Evolutionary conservation across 805 yeast species (phyloP).

Genomic region (Hanseniaspora valbyensis): DNA sequence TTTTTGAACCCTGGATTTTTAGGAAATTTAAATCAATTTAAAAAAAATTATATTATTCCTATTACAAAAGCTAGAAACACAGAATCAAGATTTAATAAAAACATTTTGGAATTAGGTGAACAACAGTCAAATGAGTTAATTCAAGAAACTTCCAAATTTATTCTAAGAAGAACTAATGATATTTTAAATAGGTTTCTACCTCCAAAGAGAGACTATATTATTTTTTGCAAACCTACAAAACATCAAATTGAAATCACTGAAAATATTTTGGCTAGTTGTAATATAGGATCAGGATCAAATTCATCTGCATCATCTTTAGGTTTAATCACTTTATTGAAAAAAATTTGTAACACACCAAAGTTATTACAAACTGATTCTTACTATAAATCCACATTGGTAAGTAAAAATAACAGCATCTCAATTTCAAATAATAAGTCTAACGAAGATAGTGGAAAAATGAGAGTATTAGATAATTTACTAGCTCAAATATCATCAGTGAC

Average conservation of each 20-base stretch:
- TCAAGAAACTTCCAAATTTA: constrained; percentile 50
- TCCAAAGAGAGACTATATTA: constrained; percentile 58
- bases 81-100: constrained; percentile 42
- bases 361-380: constrained; percentile 41
- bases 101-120: constrained; percentile 45
- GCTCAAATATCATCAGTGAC: constrained; percentile 34
- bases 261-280: constrained; percentile 32
- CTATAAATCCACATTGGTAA: constrained; percentile 18
- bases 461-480: constrained; percentile 47
- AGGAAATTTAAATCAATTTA: constrained; percentile 51
- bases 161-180: constrained; percentile 59
- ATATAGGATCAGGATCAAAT: constrained; percentile 25
- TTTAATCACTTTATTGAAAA: constrained; percentile 62
- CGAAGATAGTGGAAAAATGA: constrained; percentile 52
- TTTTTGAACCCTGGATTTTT: constrained; percentile 77
- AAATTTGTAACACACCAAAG: constrained; percentile 74
- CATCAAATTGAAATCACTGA: constrained; percentile 48
- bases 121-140: constrained; percentile 54
- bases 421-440: not conserved
- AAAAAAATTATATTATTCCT: constrained; percentile 55
- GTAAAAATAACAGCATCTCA: not conserved
- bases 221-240: constrained; percentile 67
- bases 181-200: constrained; percentile 52
- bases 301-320: constrained; percentile 36
- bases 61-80: constrained; percentile 60